Evolutionary conservation across 495 filamentous ascomycete genomes (phyloP), one percentile per base, ranked within the genome.

Genomic region (Penicillium bialowiezense): DNA sequence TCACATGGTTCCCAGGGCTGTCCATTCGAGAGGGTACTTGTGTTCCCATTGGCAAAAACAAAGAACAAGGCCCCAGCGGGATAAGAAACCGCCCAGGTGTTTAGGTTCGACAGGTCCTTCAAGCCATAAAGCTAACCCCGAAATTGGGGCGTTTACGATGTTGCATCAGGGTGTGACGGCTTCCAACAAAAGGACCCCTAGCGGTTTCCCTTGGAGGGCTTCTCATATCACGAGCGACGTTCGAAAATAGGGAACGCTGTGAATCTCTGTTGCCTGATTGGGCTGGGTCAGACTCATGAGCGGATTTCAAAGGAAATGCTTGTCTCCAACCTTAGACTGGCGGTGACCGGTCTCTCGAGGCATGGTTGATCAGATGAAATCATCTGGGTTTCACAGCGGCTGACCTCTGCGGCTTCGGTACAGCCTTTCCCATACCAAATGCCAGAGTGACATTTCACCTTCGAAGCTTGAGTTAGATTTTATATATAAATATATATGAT

Each of bases 311-410:
- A 40, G 31, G 43, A 47, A 35, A 24, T 41, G 38, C 37, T 46
- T 56, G 32, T 43, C 53, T 44, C 46, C 28, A 31, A 54, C 41
- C 28, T 23, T 28, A 24, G 15, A 15, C 15, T 29, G 29, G n/a
- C 19, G 36, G 49, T 52, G 52, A 50, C 55, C 46, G 48, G 60
- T 54, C 50, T 51, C 55, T 53, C 59, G 66, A 64, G n/a, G 61
- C 55, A 50, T 53, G 60, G 62, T 67, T 62, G 67, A 71, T 73
- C 70, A 73, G 70, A 72, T 64, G 67, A 49, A 62, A 64, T 60
- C 47, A 50, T 58, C 48, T 62, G 42, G 67, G 70, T 73, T 69
- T 64, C 70, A 73, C 70, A 70, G 67, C 67, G 68, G 70, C 70
- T 73, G 70, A 71, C 67, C 62, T 63, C 55, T 64, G 59, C 63